phyloP scores from a whole-genome alignment of 257 asterid species.

The Solanum sparsipilum region DNA sequence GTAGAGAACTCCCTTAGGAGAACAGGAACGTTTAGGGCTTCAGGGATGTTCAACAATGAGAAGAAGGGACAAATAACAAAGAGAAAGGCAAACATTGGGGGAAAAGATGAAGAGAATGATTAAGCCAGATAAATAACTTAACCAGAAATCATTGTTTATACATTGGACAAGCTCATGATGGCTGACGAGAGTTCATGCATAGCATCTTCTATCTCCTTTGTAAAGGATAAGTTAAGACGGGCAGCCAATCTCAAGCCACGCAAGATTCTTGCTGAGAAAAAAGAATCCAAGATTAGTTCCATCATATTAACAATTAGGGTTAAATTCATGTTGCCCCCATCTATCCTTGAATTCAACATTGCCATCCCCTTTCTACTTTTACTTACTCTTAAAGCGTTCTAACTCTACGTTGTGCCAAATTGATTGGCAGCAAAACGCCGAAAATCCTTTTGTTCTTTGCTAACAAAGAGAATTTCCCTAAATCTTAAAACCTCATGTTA shows the following conservation, averaged over 20 bases:
- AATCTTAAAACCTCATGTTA: background rate
- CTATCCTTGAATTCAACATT: background rate
- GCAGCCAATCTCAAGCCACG: constrained; percentile 97
- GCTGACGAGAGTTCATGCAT: constrained; percentile 45
- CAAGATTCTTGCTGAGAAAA: constrained; percentile 74
- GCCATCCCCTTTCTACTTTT: background rate
- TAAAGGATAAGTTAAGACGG: constrained; percentile 73
- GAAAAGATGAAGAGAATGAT: background rate
- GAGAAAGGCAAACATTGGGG: background rate
- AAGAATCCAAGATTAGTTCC: background rate
- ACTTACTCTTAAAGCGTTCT: background rate
- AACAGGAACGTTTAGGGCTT: background rate
- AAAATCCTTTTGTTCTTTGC: background rate
- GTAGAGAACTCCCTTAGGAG: background rate
- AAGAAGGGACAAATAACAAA: background rate
- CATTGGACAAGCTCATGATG: constrained; percentile 42
- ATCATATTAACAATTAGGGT: background rate
- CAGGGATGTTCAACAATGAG: background rate
- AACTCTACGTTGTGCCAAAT: background rate
- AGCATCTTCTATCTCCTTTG: constrained; percentile 68
- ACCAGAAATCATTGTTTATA: constrained; percentile 5
- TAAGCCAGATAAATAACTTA: background rate
- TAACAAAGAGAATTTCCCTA: background rate
- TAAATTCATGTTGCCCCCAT: background rate
- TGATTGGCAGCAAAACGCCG: background rate